These are phyloP conservation scores for Leptographium flavum DNA, from an alignment of 2,329 filamentous ascomycete species.

Conservation along the genomic window DNA sequence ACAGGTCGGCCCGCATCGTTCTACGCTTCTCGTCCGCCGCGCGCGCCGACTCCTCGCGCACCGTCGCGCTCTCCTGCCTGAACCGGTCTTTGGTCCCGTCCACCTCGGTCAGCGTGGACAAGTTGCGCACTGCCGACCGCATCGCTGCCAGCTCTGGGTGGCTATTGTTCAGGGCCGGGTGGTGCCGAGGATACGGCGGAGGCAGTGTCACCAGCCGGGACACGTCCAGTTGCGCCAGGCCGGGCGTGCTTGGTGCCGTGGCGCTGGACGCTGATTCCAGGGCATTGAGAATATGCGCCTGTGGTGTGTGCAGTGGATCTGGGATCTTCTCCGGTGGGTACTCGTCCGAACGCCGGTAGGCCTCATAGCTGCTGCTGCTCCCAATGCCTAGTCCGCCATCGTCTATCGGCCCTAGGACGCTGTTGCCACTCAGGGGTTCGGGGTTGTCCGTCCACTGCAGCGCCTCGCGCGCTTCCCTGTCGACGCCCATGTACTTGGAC, in stretches of 20 bases:
- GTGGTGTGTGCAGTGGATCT: constrained; percentile 29
- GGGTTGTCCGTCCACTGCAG: constrained; percentile 51
- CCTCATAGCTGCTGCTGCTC: background rate
- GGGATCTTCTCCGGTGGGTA: constrained; percentile 45
- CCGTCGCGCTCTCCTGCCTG: constrained; percentile 38
- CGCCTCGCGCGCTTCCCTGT: constrained; percentile 57
- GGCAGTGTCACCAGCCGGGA: constrained; percentile 86
- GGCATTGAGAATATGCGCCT: constrained; percentile 15
- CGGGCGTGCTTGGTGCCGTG: constrained; percentile 30
- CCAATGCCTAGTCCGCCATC: background rate
- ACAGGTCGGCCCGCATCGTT: constrained; percentile 59
- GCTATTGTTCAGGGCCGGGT: constrained; percentile 90
- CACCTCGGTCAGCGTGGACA: constrained; percentile 62
- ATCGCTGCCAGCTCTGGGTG: constrained; percentile 79
- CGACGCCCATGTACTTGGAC: constrained; percentile 92
- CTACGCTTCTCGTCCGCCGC: constrained; percentile 40
- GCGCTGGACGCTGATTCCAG: constrained; percentile 19
- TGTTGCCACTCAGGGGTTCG: constrained; percentile 16
- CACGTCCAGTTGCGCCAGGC: constrained; percentile 56
- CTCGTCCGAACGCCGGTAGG: constrained; percentile 14
- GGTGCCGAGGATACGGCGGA: constrained; percentile 84
- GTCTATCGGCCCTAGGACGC: constrained; percentile 8
- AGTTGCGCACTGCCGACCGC: constrained; percentile 55
- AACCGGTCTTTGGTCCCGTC: constrained; percentile 52
- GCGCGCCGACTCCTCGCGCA: constrained; percentile 39